Evolutionary conservation across 768 basidiomycete genomes (phyloP), one percentile per base, ranked within the genome.

Genomic region (Hygrocybe coccinea): DNA sequence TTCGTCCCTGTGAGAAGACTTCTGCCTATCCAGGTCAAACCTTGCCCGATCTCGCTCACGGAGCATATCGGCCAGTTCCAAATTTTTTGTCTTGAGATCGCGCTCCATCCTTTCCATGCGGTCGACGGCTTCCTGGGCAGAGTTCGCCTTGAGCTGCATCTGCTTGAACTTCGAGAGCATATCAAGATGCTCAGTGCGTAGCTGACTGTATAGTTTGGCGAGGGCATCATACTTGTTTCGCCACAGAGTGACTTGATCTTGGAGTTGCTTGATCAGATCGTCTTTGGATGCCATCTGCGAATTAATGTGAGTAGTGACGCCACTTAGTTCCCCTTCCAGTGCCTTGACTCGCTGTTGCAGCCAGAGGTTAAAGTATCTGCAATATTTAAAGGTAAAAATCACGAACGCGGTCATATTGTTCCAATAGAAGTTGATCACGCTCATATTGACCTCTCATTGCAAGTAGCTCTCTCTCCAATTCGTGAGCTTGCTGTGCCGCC

Each of bases 41-140:
- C 97, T 79, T 35, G 95, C 94, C 54, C 95, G 81, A 67, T 99
- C 97, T 34, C 97, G 85, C 71, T 99, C 97, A 45, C 95, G 83
- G 62, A 99, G 88, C 97, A 99, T 99, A 67, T 98, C 97, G 21
- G 97, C 97, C 17, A 99, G 76, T 69, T 98, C 97, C 54, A 99
- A 72, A 67, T 97, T 99, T 81, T 99, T 99, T n/a, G 91, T 80
- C 74, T 98, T 99, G 63, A 98, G 76, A 67, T 99, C 97, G 34
- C 94, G 79, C 68, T 99, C 97, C 94, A 98, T 98, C 56, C 95
- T 79, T 70, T 98, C 97, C 94, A 99, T 97, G 61, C 86, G 86
- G 69, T 99, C 95, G 44, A 98, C 88, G 25, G 95, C 91, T 71
- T 98, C 97, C 69, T 98, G 95, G 0, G 97, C 95, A 35, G 95